phyloP scores from a whole-genome alignment of 352 stramenopile genomes.

The Pythium angustatum region DNA sequence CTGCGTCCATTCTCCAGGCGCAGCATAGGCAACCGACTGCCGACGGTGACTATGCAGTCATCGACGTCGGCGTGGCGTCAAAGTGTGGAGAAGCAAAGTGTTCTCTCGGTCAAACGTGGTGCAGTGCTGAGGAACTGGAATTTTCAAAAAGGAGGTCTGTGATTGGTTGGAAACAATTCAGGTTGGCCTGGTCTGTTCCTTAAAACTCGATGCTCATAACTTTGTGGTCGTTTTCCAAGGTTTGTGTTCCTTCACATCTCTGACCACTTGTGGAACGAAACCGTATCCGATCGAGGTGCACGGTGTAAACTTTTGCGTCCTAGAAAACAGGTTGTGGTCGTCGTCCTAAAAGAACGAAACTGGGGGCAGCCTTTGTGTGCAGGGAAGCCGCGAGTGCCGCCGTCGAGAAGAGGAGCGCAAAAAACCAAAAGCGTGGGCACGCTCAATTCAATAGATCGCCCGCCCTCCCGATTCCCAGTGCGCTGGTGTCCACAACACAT shows the following conservation, averaged over 20 bases:
- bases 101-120: too few relatives aligned
- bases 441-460: conserved; percentile 11
- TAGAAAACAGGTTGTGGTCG: conserved; percentile 3
- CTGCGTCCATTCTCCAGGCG: too few relatives aligned
- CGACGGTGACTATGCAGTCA: too few relatives aligned
- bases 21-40: too few relatives aligned
- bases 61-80: not conserved
- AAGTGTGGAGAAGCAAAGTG: conserved; percentile 1
- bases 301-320: conserved; percentile 21
- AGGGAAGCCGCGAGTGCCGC: conserved; percentile 3
- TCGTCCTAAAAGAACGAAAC: conserved; percentile 15
- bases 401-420: conserved; percentile 15
- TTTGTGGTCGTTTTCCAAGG: not conserved
- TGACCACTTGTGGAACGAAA: conserved; percentile 9
- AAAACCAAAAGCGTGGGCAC: conserved; percentile 6
- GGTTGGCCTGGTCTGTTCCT: not conserved
- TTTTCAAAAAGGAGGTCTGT: not conserved
- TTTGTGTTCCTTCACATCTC: conserved; percentile 2
- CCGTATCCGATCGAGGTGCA: too few relatives aligned
- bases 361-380: not conserved
- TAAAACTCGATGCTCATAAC: not conserved
- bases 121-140: conserved; percentile 7
- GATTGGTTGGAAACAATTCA: conserved; percentile 4
- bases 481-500: too few relatives aligned
- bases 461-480: too few relatives aligned